phyloP scores from a whole-genome alignment of 768 basidiomycete genomes.

The Megacollybia marginata region DNA sequence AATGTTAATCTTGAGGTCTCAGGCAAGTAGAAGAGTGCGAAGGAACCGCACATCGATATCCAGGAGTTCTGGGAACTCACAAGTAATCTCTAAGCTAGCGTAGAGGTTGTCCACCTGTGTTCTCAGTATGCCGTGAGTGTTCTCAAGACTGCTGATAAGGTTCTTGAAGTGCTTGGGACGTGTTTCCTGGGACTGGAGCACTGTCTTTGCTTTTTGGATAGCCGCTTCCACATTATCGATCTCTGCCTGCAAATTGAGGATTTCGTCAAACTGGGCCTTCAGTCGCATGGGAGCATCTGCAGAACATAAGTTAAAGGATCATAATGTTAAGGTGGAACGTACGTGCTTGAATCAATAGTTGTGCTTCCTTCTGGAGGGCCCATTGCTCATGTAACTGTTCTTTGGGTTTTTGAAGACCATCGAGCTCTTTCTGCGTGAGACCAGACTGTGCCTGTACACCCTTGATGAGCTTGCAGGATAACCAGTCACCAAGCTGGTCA shows the following conservation, averaged over 20 bases:
- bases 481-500: neutral
- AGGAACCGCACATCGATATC: neutral
- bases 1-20: slow-evolving; percentile 8
- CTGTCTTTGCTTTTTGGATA: neutral
- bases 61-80: neutral
- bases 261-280: neutral
- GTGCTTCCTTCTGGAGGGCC: slow-evolving; percentile 1
- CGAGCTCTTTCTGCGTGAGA: neutral
- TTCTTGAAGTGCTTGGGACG: neutral
- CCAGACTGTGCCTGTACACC: neutral
- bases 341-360: slow-evolving; percentile 3
- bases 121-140: neutral
- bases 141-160: neutral
- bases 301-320: neutral
- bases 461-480: neutral
- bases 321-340: neutral
- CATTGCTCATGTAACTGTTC: slow-evolving; percentile 1
- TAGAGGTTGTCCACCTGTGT: neutral
- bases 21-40: slow-evolving; percentile 3
- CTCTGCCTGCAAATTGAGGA: neutral
- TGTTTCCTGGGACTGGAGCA: neutral
- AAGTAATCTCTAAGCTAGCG: neutral
- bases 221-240: neutral
- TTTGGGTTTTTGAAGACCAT: neutral
- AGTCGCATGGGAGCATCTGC: neutral